phyloP scores from a whole-genome alignment of 1,284 basidiomycete genomes.

The Somion occarium region DNA sequence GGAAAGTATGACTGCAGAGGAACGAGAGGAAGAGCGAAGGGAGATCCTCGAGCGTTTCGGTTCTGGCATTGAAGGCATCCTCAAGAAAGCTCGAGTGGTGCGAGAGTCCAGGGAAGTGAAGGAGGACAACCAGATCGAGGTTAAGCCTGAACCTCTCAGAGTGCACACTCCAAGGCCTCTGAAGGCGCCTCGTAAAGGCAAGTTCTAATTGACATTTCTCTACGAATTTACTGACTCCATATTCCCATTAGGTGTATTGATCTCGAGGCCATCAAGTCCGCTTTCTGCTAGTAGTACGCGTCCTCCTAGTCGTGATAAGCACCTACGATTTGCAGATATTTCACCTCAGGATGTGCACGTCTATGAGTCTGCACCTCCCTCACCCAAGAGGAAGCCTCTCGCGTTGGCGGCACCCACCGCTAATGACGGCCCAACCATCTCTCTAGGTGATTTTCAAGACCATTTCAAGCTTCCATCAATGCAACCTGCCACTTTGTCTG shows the following conservation, averaged over 20 bases:
- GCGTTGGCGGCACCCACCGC: conserved; percentile 45
- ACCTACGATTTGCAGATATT: conserved; percentile 51
- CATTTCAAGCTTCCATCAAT: conserved; percentile 1
- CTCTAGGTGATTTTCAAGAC: conserved; percentile 45
- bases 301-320: conserved; percentile 38
- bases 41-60: conserved; percentile 71
- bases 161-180: conserved; percentile 7
- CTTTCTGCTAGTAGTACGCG: conserved; percentile 31
- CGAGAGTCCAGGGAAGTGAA: conserved; percentile 31
- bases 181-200: conserved; percentile 1
- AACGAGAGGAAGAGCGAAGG: conserved; percentile 41
- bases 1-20: conserved; percentile 40
- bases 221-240: too few relatives aligned
- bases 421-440: conserved; percentile 39
- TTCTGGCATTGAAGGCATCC: conserved; percentile 49
- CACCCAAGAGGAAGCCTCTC: conserved; percentile 50
- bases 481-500: conserved; percentile 4
- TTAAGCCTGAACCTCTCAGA: conserved; percentile 6
- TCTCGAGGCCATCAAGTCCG: conserved; percentile 22
- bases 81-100: conserved; percentile 48
- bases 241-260: conserved; percentile 19
- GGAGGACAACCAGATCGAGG: conserved; percentile 6
- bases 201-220: background rate
- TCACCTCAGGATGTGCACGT: conserved; percentile 58
- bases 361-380: conserved; percentile 74